Evolutionary conservation across 176 grass and related monocot genomes (phyloP).

Genomic region (Saccharum officinarum): DNA sequence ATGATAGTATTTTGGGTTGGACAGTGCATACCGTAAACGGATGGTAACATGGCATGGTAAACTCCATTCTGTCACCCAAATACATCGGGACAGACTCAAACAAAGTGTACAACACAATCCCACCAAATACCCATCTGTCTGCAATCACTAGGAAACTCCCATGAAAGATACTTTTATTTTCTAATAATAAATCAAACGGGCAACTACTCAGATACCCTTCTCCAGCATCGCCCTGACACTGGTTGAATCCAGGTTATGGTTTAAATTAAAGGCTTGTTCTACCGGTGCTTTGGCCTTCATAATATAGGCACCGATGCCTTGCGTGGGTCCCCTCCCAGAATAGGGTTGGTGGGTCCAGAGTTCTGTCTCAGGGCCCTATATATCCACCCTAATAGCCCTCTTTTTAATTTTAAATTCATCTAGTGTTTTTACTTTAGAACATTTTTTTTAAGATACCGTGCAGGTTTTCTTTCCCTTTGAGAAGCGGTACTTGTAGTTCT

Average conservation of each 20-base stretch:
- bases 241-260: too few relatives aligned
- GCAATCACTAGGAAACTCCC: not conserved
- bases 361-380: too few relatives aligned
- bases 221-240: conserved; percentile 85
- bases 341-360: too few relatives aligned
- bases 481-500: too few relatives aligned
- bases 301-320: too few relatives aligned
- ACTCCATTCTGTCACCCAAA: not conserved
- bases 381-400: too few relatives aligned
- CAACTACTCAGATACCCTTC: conserved; percentile 45
- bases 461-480: too few relatives aligned
- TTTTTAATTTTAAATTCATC: not conserved
- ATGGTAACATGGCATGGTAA: not conserved
- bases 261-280: too few relatives aligned
- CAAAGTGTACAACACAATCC: not conserved
- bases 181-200: not conserved
- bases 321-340: too few relatives aligned
- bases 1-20: not conserved
- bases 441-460: too few relatives aligned
- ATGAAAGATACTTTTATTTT: not conserved
- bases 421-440: too few relatives aligned
- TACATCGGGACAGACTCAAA: not conserved
- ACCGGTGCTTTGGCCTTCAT: too few relatives aligned
- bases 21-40: not conserved
- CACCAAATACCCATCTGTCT: not conserved